Percentiles rank a stretch among this genome's conserved stretches.
Conservation (phyloP, 345 rosid genomes). For the Pelargonium nanum region DNA sequence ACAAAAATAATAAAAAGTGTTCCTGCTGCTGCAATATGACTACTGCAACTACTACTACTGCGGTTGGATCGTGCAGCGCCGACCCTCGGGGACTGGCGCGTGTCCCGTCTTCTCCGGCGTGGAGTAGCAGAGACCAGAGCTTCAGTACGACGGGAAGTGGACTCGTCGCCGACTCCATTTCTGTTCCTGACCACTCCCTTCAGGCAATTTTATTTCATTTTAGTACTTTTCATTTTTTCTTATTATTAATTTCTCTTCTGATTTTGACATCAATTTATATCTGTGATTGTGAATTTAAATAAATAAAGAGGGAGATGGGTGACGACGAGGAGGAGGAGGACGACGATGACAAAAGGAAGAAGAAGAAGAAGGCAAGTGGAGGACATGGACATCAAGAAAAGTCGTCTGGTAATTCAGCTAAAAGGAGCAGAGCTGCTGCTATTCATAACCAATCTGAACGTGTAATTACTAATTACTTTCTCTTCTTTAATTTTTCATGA, state of each 20-base stretch:
- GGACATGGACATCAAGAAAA: conserved; percentile 11
- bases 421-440: conserved; percentile 87
- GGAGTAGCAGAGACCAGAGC: conserved; percentile 58
- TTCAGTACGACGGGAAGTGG: conserved; percentile 30
- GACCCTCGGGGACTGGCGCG: conserved; percentile 16
- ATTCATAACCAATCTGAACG: conserved; percentile 97
- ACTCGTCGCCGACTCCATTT: too few relatives aligned
- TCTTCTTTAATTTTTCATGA: background rate
- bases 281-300: too few relatives aligned
- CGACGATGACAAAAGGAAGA: conserved; percentile 32
- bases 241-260: too few relatives aligned
- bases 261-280: too few relatives aligned
- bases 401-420: conserved; percentile 66
- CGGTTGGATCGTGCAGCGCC: conserved; percentile 63
- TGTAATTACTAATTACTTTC: conserved; percentile 24
- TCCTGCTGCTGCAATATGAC: too few relatives aligned
- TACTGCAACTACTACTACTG: too few relatives aligned
- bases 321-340: conserved; percentile 20
- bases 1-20: too few relatives aligned
- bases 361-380: conserved; percentile 24
- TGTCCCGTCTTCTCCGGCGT: conserved; percentile 21
- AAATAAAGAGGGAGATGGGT: too few relatives aligned
- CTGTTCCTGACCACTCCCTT: too few relatives aligned
- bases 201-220: too few relatives aligned
- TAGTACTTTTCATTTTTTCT: too few relatives aligned